A percentile compares a stretch with the other conserved stretches of the same genome.
Conservation (phyloP, 495 filamentous ascomycete species). For the Rhypophila decipiens region DNA sequence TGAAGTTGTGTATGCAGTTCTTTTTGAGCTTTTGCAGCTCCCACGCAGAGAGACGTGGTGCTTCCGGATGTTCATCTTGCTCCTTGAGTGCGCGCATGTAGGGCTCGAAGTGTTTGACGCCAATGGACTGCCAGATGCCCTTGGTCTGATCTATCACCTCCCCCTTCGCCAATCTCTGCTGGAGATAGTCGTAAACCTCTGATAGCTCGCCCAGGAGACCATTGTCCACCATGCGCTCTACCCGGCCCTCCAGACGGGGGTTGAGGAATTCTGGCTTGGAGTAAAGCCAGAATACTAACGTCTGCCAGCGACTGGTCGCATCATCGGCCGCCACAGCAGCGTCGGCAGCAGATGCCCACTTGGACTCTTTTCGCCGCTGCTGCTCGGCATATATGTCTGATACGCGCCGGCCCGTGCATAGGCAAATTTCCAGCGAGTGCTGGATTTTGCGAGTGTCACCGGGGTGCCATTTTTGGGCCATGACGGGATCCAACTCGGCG, state of each 20-base stretch:
- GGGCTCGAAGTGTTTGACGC: constrained; percentile 79
- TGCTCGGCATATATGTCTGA: constrained; percentile 88
- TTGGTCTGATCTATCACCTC: constrained; percentile 58
- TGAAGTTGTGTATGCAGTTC: constrained; percentile 47
- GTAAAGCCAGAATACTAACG: constrained; percentile 84
- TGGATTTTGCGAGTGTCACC: constrained; percentile 85
- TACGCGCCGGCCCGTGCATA: constrained; percentile 68
- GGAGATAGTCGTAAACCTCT: constrained; percentile 51
- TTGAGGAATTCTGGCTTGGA: constrained; percentile 59
- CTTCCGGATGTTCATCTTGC: constrained; percentile 6
- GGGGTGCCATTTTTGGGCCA: constrained; percentile 91
- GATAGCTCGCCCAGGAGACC: constrained; percentile 66
- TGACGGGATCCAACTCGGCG: constrained; percentile 73
- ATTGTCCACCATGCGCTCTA: constrained; percentile 72
- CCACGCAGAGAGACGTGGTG: constrained; percentile 24
- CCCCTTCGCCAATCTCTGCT: constrained; percentile 40
- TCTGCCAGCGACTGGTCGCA: constrained; percentile 46
- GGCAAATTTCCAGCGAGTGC: constrained; percentile 83
- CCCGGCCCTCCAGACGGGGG: constrained; percentile 63
- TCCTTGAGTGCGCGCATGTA: constrained; percentile 53
- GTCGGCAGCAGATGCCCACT: constrained; percentile 9
- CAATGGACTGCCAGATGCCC: constrained; percentile 95
- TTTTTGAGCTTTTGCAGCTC: constrained; percentile 28
- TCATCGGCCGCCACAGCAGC: constrained; percentile 7
- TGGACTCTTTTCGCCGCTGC: constrained; percentile 25